A percentile compares a stretch with the other conserved stretches of the same genome.
Evolutionary conservation across 148 eudicot species (phyloP).

Genomic region (Camellia sinensis): DNA sequence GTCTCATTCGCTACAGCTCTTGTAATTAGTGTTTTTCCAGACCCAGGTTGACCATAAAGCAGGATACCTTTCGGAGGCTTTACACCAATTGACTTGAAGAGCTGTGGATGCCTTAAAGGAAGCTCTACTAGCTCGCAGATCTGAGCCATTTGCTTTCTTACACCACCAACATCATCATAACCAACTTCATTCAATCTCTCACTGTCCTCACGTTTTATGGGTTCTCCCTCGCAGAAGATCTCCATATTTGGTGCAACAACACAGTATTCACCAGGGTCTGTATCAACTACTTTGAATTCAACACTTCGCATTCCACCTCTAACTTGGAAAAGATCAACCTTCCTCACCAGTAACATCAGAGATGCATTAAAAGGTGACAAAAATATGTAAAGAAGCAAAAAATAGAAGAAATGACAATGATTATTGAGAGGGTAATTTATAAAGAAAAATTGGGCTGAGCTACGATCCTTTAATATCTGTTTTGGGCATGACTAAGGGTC

Average conservation of each 20-base stretch:
- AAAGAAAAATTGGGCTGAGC: too few species aligned
- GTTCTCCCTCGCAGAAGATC: constrained; percentile 37
- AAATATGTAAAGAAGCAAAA: background rate
- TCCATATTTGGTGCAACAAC: constrained; percentile 37
- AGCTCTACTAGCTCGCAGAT: constrained; percentile 35
- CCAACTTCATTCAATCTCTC: constrained; percentile 36
- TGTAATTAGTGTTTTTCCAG: constrained; percentile 32
- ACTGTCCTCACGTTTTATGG: constrained; percentile 33
- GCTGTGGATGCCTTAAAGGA: constrained; percentile 36
- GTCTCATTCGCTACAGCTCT: constrained; percentile 37
- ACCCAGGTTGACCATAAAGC: constrained; percentile 34
- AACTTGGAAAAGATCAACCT: constrained; percentile 32
- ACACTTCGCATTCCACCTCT: constrained; percentile 38
- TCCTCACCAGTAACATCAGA: constrained; percentile 16
- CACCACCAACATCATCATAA: constrained; percentile 37
- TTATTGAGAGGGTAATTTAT: too few species aligned
- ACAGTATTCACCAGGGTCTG: constrained; percentile 38
- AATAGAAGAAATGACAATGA: too few species aligned
- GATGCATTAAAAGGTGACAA: background rate
- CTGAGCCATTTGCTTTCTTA: constrained; percentile 38
- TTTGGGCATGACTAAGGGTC: too few species aligned
- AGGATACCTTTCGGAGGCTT: constrained; percentile 37
- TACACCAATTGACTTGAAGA: constrained; percentile 35
- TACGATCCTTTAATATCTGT: too few species aligned
- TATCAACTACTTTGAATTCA: constrained; percentile 34